A percentile compares a stretch with the other conserved stretches of the same genome.
These are phyloP conservation scores for Leptodontidium sp. DNA, from an alignment of 2,329 filamentous ascomycete species.

Conservation along the genomic window DNA sequence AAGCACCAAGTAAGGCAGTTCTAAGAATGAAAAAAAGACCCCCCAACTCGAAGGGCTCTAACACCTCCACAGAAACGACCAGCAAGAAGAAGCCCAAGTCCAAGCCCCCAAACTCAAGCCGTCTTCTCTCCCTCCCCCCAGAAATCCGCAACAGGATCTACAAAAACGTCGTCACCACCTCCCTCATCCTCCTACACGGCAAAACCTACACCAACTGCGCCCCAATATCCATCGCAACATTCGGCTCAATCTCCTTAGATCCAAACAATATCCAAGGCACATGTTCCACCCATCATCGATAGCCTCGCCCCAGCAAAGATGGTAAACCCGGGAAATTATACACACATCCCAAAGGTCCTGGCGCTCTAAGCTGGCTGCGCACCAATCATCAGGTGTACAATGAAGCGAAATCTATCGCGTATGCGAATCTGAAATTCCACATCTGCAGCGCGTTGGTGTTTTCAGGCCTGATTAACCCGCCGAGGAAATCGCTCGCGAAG, in stretches of 20 bases:
- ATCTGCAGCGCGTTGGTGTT: neutral
- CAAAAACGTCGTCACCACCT: neutral
- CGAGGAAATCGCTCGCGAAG: neutral
- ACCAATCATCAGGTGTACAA: slow-evolving; percentile 4
- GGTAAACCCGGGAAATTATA: neutral
- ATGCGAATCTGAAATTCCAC: slow-evolving; percentile 8
- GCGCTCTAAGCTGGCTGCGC: slow-evolving; percentile 1
- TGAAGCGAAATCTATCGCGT: neutral
- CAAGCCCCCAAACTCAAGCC: neutral
- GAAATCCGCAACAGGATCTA: slow-evolving; percentile 10
- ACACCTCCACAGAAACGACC: neutral
- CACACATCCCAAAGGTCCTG: neutral
- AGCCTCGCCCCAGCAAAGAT: neutral
- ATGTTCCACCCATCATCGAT: neutral
- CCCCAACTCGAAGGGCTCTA: neutral
- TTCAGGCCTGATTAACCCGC: neutral
- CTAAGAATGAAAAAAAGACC: neutral
- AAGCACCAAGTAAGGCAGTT: neutral
- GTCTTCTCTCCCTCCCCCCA: neutral
- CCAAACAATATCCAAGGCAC: slow-evolving; percentile 1
- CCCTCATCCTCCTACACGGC: neutral
- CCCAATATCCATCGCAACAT: neutral
- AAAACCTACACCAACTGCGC: neutral
- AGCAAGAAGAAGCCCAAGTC: neutral
- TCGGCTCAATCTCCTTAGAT: neutral